Base-by-base conservation (phyloP, 2,329 filamentous ascomycete species). In the Pseudogymnoascus sp. region DNA sequence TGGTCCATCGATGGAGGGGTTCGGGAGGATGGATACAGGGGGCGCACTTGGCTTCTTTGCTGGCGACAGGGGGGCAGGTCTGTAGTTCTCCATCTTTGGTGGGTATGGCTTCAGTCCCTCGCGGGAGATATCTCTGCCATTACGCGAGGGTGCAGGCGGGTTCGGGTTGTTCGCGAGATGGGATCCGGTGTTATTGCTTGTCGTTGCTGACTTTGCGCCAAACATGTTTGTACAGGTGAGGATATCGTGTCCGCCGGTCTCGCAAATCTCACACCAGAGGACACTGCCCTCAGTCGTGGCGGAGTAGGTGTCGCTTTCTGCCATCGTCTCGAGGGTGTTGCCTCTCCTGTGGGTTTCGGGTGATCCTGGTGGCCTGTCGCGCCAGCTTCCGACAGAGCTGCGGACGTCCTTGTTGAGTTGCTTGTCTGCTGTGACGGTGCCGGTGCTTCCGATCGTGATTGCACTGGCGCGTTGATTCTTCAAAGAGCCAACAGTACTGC, bases 191-290 rank as follows among this genome's bases (percentile, higher is more conserved):
- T 37, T 62, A 50, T 65, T 66, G 11, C 28, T 63, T 21, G 63
- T 64, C 16, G 36, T 16, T 3, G 37, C 61, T 25, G 64, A 53
- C 23, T 46, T 62, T 40, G 70, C 73, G 65, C 82, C 86, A 75
- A 90, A 93, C 87, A 96, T 95, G 75, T 91, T 93, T 62, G 90
- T 92, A 81, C 93, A 97, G 21, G 90, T 96, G 63, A 97, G 80
- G 65, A 97, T 96, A 71, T 97, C 93, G 73, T 97, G 93, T 14
- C 93, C 93, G 56, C 85, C 83, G 36, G 90, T 90, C 78, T 97
- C 93, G 77, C 93, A 97, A 66, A 97, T 95, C 77, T 97, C 95
- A 76, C 93, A 97, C 89, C 90, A 96, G 66, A 93, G 82, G 14
- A 82, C 84, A 73, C 86, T 89, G 70, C 82, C 46, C 73, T 92